Evolutionary conservation across 1,284 basidiomycete species (phyloP).

Genomic region (Apiotrichum laibachii): DNA sequence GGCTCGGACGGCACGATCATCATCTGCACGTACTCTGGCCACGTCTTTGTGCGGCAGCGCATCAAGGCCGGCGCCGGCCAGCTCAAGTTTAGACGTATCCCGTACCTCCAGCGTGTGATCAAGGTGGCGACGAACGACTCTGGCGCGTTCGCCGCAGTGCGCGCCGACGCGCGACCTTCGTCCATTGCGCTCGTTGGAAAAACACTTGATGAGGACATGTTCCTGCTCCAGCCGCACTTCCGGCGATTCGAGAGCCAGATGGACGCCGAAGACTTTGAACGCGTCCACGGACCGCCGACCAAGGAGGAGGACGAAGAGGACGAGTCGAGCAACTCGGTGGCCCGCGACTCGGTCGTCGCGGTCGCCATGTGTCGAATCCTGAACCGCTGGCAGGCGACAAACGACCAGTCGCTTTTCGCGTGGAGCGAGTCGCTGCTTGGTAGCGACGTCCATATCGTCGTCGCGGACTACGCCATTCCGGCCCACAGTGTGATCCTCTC

Average conservation of each 20-base stretch:
- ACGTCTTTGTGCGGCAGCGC: conserved; percentile 81
- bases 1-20: conserved; percentile 85
- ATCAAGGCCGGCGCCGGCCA: conserved; percentile 57
- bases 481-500: conserved; percentile 43
- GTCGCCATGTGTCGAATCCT: conserved; percentile 45
- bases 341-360: conserved; percentile 46
- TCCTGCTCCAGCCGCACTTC: conserved; percentile 61
- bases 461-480: conserved; percentile 41
- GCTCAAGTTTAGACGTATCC: conserved; percentile 78
- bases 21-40: conserved; percentile 89
- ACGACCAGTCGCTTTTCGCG: conserved; percentile 42
- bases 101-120: conserved; percentile 78
- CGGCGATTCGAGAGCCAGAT: conserved; percentile 46
- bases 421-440: conserved; percentile 46
- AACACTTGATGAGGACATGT: conserved; percentile 66
- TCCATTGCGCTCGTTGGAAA: conserved; percentile 63
- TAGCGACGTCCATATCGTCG: conserved; percentile 40
- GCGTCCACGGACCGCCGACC: conserved; percentile 2
- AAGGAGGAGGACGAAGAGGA: conserved; percentile 46
- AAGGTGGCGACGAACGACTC: conserved; percentile 82
- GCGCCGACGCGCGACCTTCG: conserved; percentile 66
- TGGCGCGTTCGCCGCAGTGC: conserved; percentile 83
- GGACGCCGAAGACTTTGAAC: conserved; percentile 44
- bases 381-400: conserved; percentile 37
- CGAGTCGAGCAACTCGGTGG: conserved; percentile 45